These are phyloP conservation scores for Mycena kentingensis DNA, from an alignment of 768 basidiomycete genomes.

Conservation along the genomic window DNA sequence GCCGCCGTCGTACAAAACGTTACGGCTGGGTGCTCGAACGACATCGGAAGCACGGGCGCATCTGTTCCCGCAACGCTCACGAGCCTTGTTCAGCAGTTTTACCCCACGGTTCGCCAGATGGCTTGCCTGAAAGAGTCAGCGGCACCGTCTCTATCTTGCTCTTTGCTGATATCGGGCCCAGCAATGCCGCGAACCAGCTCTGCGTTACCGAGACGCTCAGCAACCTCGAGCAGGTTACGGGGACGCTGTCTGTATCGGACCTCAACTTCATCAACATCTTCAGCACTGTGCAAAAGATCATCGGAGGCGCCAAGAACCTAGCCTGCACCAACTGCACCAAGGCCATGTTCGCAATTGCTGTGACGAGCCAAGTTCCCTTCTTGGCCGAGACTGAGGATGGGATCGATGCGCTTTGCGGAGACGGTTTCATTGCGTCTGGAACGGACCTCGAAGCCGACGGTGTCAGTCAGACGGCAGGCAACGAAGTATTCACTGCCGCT, in stretches of 20 bases:
- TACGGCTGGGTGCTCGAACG: conserved; percentile 49
- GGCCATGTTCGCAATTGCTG: conserved; percentile 41
- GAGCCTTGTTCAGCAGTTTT: conserved; percentile 41
- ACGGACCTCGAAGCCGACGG: background rate
- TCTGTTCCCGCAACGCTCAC: conserved; percentile 26
- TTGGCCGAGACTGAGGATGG: conserved; percentile 35
- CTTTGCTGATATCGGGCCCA: background rate
- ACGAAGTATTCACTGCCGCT: conserved; percentile 15
- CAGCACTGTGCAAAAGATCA: conserved; percentile 27
- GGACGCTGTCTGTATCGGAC: conserved; percentile 31
- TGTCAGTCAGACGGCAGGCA: conserved; percentile 23
- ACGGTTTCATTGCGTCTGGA: conserved; percentile 39
- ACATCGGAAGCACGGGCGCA: conserved; percentile 31
- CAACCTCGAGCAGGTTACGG: conserved; percentile 44
- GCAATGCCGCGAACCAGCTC: conserved; percentile 41
- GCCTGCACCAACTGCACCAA: conserved; percentile 50
- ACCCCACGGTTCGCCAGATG: conserved; percentile 50
- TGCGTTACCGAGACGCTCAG: conserved; percentile 56
- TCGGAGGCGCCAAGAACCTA: conserved; percentile 34
- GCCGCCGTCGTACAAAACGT: conserved; percentile 54
- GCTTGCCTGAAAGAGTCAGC: conserved; percentile 61
- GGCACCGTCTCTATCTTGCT: background rate
- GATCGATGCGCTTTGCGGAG: conserved; percentile 40
- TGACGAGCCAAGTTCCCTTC: conserved; percentile 13
- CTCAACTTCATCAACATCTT: conserved; percentile 25